Evolutionary conservation across 1,139 yeast species (phyloP).

Genomic region (Magnusiomyces ingens): DNA sequence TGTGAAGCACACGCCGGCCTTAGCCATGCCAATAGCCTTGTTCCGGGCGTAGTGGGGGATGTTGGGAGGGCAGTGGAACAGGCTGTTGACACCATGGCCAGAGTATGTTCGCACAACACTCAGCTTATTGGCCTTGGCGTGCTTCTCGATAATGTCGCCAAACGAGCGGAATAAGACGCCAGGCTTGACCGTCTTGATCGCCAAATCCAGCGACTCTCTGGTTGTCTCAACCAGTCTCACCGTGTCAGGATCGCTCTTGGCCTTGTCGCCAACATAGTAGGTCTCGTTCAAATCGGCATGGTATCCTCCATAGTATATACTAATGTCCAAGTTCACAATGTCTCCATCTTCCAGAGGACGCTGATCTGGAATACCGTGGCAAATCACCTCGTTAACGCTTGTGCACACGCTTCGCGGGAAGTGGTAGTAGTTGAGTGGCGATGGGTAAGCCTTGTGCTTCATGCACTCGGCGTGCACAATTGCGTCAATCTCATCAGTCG

Average conservation of each 20-base stretch:
- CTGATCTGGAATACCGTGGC: conserved; percentile 97
- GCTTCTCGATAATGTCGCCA: conserved; percentile 84
- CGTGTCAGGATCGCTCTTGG: conserved; percentile 62
- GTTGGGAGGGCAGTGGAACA: conserved; percentile 90
- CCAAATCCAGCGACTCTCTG: conserved; percentile 78
- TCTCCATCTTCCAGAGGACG: conserved; percentile 87
- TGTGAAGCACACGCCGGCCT: conserved; percentile 95
- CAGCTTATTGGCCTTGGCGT: conserved; percentile 70
- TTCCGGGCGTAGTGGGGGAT: conserved; percentile 91
- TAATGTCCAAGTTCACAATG: conserved; percentile 83
- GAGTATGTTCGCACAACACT: conserved; percentile 87
- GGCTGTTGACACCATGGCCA: conserved; percentile 87
- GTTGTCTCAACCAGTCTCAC: conserved; percentile 92
- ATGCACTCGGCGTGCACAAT: conserved; percentile 83
- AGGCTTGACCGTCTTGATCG: conserved; percentile 82
- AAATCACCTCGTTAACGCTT: conserved; percentile 87
- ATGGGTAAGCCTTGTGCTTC: conserved; percentile 88
- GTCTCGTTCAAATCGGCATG: conserved; percentile 97
- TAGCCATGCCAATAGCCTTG: conserved; percentile 89
- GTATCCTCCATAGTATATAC: conserved; percentile 77
- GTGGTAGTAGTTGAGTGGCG: conserved; percentile 90
- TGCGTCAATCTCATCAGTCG: conserved; percentile 88
- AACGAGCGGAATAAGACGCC: conserved; percentile 82
- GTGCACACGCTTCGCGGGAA: conserved; percentile 93
- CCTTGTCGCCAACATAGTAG: conserved; percentile 91